Base-by-base conservation (phyloP, 202 grass and related monocot genomes). In the Schoenoplectus triqueter region DNA sequence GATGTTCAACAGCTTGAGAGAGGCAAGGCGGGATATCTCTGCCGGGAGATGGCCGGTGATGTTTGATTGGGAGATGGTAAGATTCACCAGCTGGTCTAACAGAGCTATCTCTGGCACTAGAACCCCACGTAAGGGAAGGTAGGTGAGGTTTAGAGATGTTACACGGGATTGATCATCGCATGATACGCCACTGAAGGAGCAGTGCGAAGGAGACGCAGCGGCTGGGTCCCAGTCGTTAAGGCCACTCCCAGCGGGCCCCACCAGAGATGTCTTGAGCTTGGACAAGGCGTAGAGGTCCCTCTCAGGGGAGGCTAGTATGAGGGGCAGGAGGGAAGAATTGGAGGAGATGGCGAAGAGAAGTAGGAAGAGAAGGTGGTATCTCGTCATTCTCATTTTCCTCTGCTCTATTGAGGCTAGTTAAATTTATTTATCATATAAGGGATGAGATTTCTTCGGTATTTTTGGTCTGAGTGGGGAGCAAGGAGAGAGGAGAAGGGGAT, bases 1-100 rank as follows among this genome's bases (percentile, higher is more conserved):
- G 81, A 98, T 85, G 88, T 95, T 98, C 73, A 98, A 89, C 60
- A 88, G 51, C 57, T 90, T 91, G 11, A 98, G 95, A 2, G 4
- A 6, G 0, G 89, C 85, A 0, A 98, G 90, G 20, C 77, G 0
- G 7, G 87, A 42, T 48, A 95, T 41, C 1, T 61, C 18, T 0
- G 47, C 1, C 0, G 93, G 93, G 51, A 95, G 0, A 59, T 0
- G 69, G 47, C 91, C 88, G 0, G 50, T 64, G 17, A 98, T 55
- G 10, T 59, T 69, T 87, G 89, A 88, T 1, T 76, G 79, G 64
- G 95, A 90, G 88, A 98, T 18, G 73, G 91, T 98, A 84, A 98
- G 87, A 84, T 89, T 95, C 68, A 87, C 18, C 18, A 98, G 85
- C n/a, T 68, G 44, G 81, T 92, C 89, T 61, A 98, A 86, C 1